Percentiles rank a stretch among this genome's conserved stretches.
These are phyloP conservation scores for Lactarius indigo DNA, from an alignment of 768 basidiomycete species.

Conservation along the genomic window DNA sequence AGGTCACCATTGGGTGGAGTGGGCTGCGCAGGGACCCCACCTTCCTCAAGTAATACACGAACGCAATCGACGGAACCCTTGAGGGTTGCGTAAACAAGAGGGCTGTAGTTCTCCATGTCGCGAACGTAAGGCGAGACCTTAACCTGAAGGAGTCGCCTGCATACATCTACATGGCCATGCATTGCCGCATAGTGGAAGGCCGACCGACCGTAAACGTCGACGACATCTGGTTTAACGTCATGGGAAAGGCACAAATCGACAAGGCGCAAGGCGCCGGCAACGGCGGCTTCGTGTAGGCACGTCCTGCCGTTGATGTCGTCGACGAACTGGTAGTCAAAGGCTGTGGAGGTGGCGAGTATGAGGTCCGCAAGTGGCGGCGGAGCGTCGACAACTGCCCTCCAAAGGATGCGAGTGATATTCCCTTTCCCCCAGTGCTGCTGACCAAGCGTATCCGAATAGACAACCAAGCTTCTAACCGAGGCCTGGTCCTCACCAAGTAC, in stretches of 20 bases:
- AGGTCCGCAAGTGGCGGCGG: constrained; percentile 68
- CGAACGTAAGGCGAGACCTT: constrained; percentile 60
- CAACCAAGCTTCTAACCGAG: constrained; percentile 65
- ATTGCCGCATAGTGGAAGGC: constrained; percentile 95
- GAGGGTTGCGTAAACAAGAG: constrained; percentile 91
- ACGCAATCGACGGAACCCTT: constrained; percentile 83
- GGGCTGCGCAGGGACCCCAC: constrained; percentile 61
- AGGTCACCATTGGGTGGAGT: constrained; percentile 60
- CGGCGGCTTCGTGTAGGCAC: constrained; percentile 90
- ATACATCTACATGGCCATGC: constrained; percentile 79
- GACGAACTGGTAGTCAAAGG: constrained; percentile 87
- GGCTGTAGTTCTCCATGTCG: constrained; percentile 92
- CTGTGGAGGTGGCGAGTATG: constrained; percentile 61
- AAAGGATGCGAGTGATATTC: constrained; percentile 87
- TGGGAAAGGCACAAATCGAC: constrained; percentile 77
- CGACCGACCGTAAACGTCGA: constrained; percentile 89
- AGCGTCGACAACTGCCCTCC: constrained; percentile 87
- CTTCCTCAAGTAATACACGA: constrained; percentile 70
- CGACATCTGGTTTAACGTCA: constrained; percentile 63
- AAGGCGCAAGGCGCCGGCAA: constrained; percentile 73
- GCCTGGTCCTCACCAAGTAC: constrained; percentile 57
- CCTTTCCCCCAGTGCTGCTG: constrained; percentile 56
- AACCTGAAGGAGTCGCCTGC: constrained; percentile 69
- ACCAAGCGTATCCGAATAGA: constrained; percentile 62
- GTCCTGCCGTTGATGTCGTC: constrained; percentile 97